phyloP scores from a whole-genome alignment of 495 filamentous ascomycete genomes.

The Cetradonia linearis region DNA sequence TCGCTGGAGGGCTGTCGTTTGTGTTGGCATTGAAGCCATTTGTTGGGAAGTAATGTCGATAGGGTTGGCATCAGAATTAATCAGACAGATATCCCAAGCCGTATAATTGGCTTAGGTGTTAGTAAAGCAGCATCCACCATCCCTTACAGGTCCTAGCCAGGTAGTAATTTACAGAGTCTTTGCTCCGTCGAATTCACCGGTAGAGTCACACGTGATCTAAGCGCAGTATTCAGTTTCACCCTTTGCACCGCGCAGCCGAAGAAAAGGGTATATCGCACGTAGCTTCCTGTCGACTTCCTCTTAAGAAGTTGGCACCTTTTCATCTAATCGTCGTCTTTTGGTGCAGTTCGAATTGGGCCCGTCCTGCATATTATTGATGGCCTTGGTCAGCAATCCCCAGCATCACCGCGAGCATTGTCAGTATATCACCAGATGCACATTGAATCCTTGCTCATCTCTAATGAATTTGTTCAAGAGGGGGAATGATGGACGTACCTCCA shows the following conservation, averaged over 20 bases:
- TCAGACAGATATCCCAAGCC: neutral
- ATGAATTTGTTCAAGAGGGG: neutral
- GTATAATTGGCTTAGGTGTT: neutral
- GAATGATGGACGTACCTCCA: slow-evolving; percentile 19
- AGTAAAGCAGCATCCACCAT: neutral
- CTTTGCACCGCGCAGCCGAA: neutral
- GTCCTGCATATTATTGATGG: slow-evolving; percentile 12
- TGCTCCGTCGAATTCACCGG: neutral
- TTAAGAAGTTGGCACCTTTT: neutral
- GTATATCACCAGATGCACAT: neutral
- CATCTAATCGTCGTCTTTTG: slow-evolving; percentile 14
- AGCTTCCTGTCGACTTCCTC: neutral
- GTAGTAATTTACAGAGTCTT: neutral
- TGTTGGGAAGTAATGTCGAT: neutral
- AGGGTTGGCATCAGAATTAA: neutral
- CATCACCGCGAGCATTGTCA: slow-evolving; percentile 9
- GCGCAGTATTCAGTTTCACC: slow-evolving; percentile 3
- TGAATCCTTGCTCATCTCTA: neutral
- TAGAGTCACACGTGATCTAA: neutral
- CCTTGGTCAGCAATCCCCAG: slow-evolving; percentile 15
- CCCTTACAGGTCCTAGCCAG: neutral
- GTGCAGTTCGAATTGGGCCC: slow-evolving; percentile 4
- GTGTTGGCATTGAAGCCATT: neutral
- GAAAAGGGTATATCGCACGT: slow-evolving; percentile 6
- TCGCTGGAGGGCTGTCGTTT: neutral